These are phyloP conservation scores for Pascua sp. DNA, from an alignment of 1,284 basidiomycete genomes.

Conservation along the genomic window DNA sequence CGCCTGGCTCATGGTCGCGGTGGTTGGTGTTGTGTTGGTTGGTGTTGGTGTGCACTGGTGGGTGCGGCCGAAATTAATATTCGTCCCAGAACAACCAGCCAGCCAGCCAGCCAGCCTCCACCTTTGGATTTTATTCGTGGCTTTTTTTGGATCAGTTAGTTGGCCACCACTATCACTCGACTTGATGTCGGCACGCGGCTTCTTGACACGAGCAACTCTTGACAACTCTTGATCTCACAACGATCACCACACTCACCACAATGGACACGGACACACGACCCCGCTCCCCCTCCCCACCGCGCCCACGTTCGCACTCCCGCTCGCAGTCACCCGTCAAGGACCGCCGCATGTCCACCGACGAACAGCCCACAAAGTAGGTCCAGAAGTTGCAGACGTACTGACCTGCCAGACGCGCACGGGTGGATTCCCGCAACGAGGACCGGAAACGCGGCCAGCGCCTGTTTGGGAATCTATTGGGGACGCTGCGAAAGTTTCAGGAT, in stretches of 20 bases:
- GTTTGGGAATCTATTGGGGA: slow-evolving; percentile 48
- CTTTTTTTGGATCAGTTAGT: too few species aligned
- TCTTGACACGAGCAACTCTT: too few species aligned
- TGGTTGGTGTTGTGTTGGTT: neutral
- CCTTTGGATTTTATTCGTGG: too few species aligned
- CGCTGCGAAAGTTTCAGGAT: slow-evolving; percentile 47
- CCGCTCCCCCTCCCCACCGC: neutral
- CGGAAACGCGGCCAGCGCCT: slow-evolving; percentile 41
- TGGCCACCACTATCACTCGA: neutral
- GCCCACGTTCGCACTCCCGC: too few species aligned
- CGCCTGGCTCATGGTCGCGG: slow-evolving; percentile 12
- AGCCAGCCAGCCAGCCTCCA: too few species aligned
- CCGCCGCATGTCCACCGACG: neutral
- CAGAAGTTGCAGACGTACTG: neutral
- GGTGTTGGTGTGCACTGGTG: neutral
- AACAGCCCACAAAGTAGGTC: slow-evolving; percentile 2
- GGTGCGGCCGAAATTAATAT: neutral
- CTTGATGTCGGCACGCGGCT: too few species aligned
- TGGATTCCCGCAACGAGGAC: slow-evolving; percentile 37
- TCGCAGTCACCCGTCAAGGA: too few species aligned
- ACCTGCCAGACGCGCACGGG: slow-evolving; percentile 33
- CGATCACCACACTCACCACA: neutral
- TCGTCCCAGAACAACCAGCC: too few species aligned
- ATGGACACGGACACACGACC: neutral
- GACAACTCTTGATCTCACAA: neutral